Evolutionary conservation across 139 green algal genomes (phyloP).

Genomic region (Tetraselmis chui): DNA sequence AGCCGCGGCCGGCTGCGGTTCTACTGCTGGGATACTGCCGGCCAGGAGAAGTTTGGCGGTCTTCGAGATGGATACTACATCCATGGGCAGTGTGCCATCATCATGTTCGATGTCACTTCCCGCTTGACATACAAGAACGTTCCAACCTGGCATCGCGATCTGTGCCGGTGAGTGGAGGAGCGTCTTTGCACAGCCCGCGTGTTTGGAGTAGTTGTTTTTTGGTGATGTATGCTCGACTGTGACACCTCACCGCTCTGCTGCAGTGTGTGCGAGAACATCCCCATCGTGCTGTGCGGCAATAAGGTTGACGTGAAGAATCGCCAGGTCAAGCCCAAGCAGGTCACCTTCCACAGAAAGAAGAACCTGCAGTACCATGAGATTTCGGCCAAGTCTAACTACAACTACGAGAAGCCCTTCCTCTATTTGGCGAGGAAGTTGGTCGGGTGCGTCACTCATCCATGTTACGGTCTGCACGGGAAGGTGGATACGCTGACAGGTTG

Average conservation of each 20-base stretch:
- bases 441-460: constrained; percentile 40
- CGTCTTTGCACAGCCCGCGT: not conserved
- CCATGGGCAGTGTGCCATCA: constrained; percentile 98
- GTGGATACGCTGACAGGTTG: not conserved
- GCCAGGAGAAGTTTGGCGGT: constrained; percentile 97
- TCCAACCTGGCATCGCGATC: constrained; percentile 95
- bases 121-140: constrained; percentile 99
- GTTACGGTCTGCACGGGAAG: not conserved
- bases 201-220: not conserved
- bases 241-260: not conserved
- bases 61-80: constrained; percentile 99
- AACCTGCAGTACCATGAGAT: constrained; percentile 99
- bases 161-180: constrained; percentile 62
- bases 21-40: constrained; percentile 99
- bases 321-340: constrained; percentile 99
- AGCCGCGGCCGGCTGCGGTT: constrained; percentile 96
- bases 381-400: constrained; percentile 99
- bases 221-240: not conserved
- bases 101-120: constrained; percentile 99
- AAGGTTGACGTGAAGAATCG: constrained; percentile 99
- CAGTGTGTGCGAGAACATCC: constrained; percentile 98
- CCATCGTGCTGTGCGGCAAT: constrained; percentile 99
- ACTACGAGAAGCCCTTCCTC: constrained; percentile 99
- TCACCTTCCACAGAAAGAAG: constrained; percentile 96
- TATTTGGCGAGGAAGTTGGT: constrained; percentile 97